Percentiles rank a stretch among this genome's conserved stretches.
Conservation (phyloP, 106 monocot species). For the Dioscorea dumetorum region DNA sequence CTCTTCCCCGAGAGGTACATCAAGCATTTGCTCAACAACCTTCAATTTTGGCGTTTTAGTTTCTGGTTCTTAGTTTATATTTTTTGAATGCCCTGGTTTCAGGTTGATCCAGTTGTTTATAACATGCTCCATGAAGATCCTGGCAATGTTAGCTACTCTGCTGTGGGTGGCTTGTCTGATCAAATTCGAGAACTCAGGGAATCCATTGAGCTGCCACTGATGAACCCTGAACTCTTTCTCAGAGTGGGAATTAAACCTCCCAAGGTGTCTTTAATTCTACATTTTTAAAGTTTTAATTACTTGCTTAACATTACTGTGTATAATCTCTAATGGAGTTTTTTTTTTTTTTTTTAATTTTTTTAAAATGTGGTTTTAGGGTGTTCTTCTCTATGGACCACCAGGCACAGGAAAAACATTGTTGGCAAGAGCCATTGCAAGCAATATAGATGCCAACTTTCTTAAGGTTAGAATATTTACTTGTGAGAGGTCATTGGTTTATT, state of each 20-base stretch:
- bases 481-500: too few species aligned
- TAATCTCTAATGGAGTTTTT: too few species aligned
- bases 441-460: constrained; percentile 90
- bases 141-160: constrained; percentile 88
- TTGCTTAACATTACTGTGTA: too few species aligned
- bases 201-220: constrained; percentile 80
- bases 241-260: constrained; percentile 96
- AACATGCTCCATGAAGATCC: constrained; percentile 96
- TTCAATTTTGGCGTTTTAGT: too few species aligned
- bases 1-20: constrained; percentile 89
- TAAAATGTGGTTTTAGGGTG: constrained; percentile 47
- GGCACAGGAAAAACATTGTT: constrained; percentile 89
- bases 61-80: too few species aligned
- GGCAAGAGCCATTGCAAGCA: constrained; percentile 90
- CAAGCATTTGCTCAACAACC: too few species aligned
- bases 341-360: too few species aligned
- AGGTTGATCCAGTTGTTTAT: constrained; percentile 97
- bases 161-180: constrained; percentile 82
- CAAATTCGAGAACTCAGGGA: constrained; percentile 90
- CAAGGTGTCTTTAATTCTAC: constrained; percentile 34
- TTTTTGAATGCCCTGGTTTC: not conserved
- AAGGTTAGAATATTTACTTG: constrained; percentile 37
- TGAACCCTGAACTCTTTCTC: constrained; percentile 87
- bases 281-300: too few species aligned
- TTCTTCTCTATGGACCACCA: constrained; percentile 90